Conservation (phyloP, 306 rosid species). For the Prunus salicina region DNA sequence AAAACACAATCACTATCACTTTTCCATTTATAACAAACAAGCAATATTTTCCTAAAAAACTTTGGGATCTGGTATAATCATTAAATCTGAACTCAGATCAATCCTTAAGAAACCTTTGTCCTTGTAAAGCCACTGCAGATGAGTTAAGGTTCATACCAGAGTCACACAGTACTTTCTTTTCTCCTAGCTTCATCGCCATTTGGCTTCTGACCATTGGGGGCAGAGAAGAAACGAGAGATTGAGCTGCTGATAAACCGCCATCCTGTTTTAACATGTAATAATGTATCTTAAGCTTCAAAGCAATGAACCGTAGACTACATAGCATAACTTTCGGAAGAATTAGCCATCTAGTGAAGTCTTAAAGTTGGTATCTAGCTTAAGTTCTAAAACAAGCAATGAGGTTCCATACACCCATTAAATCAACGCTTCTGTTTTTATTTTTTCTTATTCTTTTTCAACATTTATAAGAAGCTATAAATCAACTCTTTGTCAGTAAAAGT, state of each 20-base stretch:
- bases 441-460: too few species aligned
- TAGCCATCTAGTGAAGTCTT: background rate
- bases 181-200: slow-evolving; percentile 55
- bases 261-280: slow-evolving; percentile 51
- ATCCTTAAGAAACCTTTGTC: slow-evolving; percentile 16
- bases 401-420: background rate
- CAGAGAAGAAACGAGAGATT: slow-evolving; percentile 61
- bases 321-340: background rate
- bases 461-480: background rate
- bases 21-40: background rate
- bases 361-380: background rate
- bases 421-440: background rate
- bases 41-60: background rate
- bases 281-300: background rate
- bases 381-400: background rate
- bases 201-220: slow-evolving; percentile 60
- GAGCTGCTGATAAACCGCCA: slow-evolving; percentile 42
- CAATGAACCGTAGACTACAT: background rate
- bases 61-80: background rate
- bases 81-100: background rate
- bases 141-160: slow-evolving; percentile 47
- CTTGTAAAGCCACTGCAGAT: background rate
- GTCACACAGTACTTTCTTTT: slow-evolving; percentile 30
- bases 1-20: background rate
- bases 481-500: background rate